Conservation (phyloP, 2,329 filamentous ascomycete genomes). For the Metarhizium robertsii region DNA sequence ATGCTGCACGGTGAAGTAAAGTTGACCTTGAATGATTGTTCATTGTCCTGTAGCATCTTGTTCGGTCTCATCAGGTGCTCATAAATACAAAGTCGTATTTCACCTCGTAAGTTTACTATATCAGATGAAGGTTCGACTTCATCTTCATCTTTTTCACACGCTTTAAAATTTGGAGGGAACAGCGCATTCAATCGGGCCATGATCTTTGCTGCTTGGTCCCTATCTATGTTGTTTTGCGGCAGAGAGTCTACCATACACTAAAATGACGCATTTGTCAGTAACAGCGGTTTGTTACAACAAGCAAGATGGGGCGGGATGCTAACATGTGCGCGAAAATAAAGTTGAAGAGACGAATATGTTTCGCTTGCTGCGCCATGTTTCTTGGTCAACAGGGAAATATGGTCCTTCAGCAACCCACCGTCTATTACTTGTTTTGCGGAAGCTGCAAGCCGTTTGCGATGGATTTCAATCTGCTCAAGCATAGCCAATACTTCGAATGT, state of each 20-base stretch:
- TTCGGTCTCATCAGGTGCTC: conserved; percentile 22
- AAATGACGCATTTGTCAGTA: not conserved
- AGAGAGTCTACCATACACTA: conserved; percentile 3
- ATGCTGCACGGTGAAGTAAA: conserved; percentile 24
- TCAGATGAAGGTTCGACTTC: conserved; percentile 19
- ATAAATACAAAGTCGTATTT: conserved; percentile 25
- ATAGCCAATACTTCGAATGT: conserved; percentile 22
- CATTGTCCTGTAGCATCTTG: conserved; percentile 10
- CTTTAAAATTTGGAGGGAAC: conserved; percentile 18
- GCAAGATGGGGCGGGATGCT: conserved; percentile 6
- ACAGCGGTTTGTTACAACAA: not conserved
- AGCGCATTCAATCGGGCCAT: conserved; percentile 28
- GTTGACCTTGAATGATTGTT: conserved; percentile 18
- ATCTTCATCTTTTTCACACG: conserved; percentile 7
- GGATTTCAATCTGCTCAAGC: conserved; percentile 23
- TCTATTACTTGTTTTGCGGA: conserved; percentile 13
- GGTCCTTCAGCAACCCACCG: conserved; percentile 4
- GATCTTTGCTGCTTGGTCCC: conserved; percentile 12
- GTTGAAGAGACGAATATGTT: conserved; percentile 21
- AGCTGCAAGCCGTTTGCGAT: conserved; percentile 18
- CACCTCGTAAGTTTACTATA: conserved; percentile 22
- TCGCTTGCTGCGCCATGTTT: conserved; percentile 18
- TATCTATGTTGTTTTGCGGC: conserved; percentile 2
- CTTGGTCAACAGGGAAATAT: conserved; percentile 14
- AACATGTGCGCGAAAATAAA: conserved; percentile 24